Evolutionary conservation across 345 rosid genomes (phyloP), one percentile per base, ranked within the genome.

Genomic region (Excoecaria cochinchinensis): DNA sequence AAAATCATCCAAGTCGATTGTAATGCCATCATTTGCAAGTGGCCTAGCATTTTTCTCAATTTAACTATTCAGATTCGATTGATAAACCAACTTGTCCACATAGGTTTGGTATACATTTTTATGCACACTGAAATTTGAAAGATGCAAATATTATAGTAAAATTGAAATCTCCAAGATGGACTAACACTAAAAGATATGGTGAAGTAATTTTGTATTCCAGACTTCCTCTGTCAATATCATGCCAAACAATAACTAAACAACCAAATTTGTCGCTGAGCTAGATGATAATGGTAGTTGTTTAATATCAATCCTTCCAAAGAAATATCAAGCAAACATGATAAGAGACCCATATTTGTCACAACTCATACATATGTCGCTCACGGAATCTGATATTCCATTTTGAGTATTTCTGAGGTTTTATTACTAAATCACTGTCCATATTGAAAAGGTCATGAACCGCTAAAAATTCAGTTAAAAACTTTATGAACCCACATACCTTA

Each of bases 401-500:
- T 24, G 53, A 11, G n/a, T 12, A 10, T 12, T 13, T 15, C 17
- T 24, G 8, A 3, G 24, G 44, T 5, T 46, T 17, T 36, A 21
- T 44, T 44, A 74, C 25, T 24, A 74, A 52, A 31, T n/a, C 4
- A 46, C 50, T 67, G 62, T 70, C 77, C 42, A 8, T 22, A 56
- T 70, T 13, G 24, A 56, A 40, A 50, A 51, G 42, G 72, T 21
- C 72, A 57, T 24, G 0, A 38, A 38, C 50, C 47, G 53, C 69
- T 61, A 53, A 71, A 15, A 25, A 58, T 76, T 67, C 47, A 48
- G 77, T 42, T 63, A 65, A 46, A 15, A 68, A 57, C 10, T 60
- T 46, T 59, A 8, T 3, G 70, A 75, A 78, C 61, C 59, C 66
- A 58, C 77, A 42, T 70, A 88, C 94, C 91, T 83, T 88, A 66